phyloP scores from a whole-genome alignment of 228 moss, liverwort and hornwort species.

The Sphagnum magellanicum region DNA sequence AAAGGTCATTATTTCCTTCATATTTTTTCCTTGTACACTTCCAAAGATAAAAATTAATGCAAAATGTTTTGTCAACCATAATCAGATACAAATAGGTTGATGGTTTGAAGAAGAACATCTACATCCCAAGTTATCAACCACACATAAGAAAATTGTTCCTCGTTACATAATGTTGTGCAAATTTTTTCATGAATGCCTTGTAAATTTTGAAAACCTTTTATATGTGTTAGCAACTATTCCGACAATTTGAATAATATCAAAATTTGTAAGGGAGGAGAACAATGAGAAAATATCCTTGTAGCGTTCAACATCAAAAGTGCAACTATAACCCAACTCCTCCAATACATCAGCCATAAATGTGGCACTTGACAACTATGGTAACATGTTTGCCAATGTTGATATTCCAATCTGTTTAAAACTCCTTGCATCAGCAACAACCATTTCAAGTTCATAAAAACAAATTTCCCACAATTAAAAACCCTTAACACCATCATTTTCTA shows the following conservation, averaged over 20 bases:
- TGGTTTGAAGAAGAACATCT: conserved; percentile 78
- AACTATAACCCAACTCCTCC: conserved; percentile 94
- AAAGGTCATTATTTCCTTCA: too few species aligned
- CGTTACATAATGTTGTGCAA: conserved; percentile 71
- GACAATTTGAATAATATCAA: conserved; percentile 70
- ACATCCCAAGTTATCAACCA: conserved; percentile 81
- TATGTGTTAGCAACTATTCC: conserved; percentile 90
- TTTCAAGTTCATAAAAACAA: too few species aligned
- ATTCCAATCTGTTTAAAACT: conserved; percentile 44
- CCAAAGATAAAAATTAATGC: too few species aligned
- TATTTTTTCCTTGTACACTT: too few species aligned
- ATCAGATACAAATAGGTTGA: conserved; percentile 75
- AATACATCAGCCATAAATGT: conserved; percentile 70
- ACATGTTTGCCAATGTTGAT: conserved; percentile 45
- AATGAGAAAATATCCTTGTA: conserved; percentile 82
- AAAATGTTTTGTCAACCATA: background rate
- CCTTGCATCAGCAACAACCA: conserved; percentile 7
- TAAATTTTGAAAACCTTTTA: conserved; percentile 70
- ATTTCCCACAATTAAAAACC: too few species aligned
- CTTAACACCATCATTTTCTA: too few species aligned
- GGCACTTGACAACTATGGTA: conserved; percentile 63
- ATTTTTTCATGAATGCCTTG: conserved; percentile 80
- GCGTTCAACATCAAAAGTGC: conserved; percentile 85
- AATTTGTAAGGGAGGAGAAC: conserved; percentile 64
- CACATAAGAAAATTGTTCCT: conserved; percentile 65